phyloP scores from a whole-genome alignment of 2,329 filamentous ascomycete genomes.

The Metarhizium anisopliae region DNA sequence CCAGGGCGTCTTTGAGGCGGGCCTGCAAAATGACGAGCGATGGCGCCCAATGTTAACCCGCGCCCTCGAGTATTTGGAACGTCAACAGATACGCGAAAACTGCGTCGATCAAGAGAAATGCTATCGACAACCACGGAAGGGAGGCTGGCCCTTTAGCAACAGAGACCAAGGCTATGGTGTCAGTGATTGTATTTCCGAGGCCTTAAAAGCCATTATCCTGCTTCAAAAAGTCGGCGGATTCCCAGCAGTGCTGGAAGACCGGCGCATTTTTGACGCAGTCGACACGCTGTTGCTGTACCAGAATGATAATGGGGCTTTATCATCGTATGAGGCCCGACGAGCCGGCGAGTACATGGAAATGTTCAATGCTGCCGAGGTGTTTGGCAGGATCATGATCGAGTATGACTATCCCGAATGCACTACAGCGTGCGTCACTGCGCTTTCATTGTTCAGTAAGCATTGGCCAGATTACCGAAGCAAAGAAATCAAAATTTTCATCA shows the following conservation, averaged over 20 bases:
- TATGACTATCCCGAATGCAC: constrained; percentile 99
- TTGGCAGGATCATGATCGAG: constrained; percentile 95
- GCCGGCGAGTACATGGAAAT: constrained; percentile 71
- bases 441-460: constrained; percentile 71
- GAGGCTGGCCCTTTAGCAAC: constrained; percentile 94
- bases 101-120: constrained; percentile 66
- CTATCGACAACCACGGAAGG: constrained; percentile 86
- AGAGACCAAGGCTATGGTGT: constrained; percentile 90
- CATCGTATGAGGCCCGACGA: constrained; percentile 79
- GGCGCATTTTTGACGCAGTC: constrained; percentile 75
- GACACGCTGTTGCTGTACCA: constrained; percentile 90
- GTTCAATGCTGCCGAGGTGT: constrained; percentile 93
- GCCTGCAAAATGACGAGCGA: constrained; percentile 64
- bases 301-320: constrained; percentile 75
- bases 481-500: constrained; percentile 68
- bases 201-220: constrained; percentile 74
- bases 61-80: constrained; percentile 77
- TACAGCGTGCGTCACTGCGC: constrained; percentile 81
- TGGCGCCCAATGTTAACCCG: constrained; percentile 79
- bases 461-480: constrained; percentile 71
- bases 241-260: constrained; percentile 63
- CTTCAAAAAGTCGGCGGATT: constrained; percentile 73
- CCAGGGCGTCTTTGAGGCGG: constrained; percentile 71
- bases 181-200: constrained; percentile 89
- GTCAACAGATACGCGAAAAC: constrained; percentile 84